Conservation (phyloP, 2,329 filamentous ascomycete species). For the Chrysosporium keratinophilum region DNA sequence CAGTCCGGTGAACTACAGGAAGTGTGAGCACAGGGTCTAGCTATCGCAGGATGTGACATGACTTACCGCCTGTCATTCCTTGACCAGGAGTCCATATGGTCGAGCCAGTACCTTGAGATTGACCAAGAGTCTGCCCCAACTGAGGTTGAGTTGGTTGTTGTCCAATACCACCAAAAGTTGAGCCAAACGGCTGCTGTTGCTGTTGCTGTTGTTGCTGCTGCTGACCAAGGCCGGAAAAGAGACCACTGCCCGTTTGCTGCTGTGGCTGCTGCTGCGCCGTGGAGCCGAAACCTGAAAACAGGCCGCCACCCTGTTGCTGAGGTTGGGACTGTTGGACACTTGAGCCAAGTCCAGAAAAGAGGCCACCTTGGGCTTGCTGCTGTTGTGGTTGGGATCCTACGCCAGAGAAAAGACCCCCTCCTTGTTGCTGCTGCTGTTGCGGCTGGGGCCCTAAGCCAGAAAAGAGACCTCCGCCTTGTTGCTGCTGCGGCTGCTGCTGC, state of each 20-base stretch:
- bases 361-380: slow-evolving; percentile 27
- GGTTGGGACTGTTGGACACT: slow-evolving; percentile 15
- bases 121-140: slow-evolving; percentile 33
- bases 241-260: slow-evolving; percentile 27
- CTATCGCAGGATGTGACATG: not conserved
- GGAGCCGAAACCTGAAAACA: slow-evolving; percentile 8
- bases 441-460: slow-evolving; percentile 26
- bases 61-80: slow-evolving; percentile 34
- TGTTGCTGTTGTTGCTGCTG: slow-evolving; percentile 20
- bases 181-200: slow-evolving; percentile 18
- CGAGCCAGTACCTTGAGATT: slow-evolving; percentile 28
- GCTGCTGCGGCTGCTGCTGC: slow-evolving; percentile 33
- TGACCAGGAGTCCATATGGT: slow-evolving; percentile 37
- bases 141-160: slow-evolving; percentile 30
- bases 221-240: slow-evolving; percentile 33
- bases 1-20: slow-evolving; percentile 46
- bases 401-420: slow-evolving; percentile 34
- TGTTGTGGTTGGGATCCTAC: slow-evolving; percentile 30
- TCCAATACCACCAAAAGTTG: slow-evolving; percentile 20
- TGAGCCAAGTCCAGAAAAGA: slow-evolving; percentile 33
- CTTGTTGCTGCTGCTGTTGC: slow-evolving; percentile 34
- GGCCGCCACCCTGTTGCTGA: slow-evolving; percentile 10
- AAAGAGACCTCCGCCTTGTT: slow-evolving; percentile 33
- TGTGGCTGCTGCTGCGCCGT: slow-evolving; percentile 19
- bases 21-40: not conserved